These are phyloP conservation scores for Petunia secreta DNA, from an alignment of 257 asterid species.

Conservation along the genomic window DNA sequence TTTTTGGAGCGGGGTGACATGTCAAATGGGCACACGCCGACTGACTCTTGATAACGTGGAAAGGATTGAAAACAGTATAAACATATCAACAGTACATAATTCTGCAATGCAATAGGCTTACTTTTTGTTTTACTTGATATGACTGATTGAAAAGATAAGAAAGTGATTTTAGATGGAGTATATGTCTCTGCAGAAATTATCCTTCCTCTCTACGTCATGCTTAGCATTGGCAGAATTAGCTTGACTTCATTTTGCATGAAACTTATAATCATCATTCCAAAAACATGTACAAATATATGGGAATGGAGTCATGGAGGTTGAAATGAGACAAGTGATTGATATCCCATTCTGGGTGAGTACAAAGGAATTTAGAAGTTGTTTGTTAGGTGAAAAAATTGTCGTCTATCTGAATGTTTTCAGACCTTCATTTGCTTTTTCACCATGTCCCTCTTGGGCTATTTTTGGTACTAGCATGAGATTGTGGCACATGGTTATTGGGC, in stretches of 20 bases:
- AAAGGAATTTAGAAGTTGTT: neutral
- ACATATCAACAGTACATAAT: constrained; percentile 27
- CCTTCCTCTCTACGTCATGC: constrained; percentile 18
- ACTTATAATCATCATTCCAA: constrained; percentile 23
- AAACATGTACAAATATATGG: neutral
- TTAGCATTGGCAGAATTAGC: neutral
- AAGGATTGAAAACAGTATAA: constrained; percentile 20
- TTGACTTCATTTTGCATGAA: constrained; percentile 27
- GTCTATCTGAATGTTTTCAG: neutral
- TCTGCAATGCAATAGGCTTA: neutral
- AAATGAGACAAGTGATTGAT: constrained; percentile 30
- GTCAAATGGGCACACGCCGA: too few relatives aligned
- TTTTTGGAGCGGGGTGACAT: neutral
- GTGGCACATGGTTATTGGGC: neutral
- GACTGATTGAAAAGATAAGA: constrained; percentile 39
- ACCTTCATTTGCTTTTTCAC: constrained; percentile 1
- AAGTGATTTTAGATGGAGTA: constrained; percentile 42
- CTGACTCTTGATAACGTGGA: neutral
- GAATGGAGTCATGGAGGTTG: constrained; percentile 13
- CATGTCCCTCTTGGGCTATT: neutral
- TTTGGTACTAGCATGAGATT: neutral
- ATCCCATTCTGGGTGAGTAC: neutral
- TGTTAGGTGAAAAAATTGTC: neutral
- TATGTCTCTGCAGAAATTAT: constrained; percentile 43
- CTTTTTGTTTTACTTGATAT: neutral